Base-by-base conservation (phyloP, 139 green algal genomes). In the Parachlorella kessleri region DNA sequence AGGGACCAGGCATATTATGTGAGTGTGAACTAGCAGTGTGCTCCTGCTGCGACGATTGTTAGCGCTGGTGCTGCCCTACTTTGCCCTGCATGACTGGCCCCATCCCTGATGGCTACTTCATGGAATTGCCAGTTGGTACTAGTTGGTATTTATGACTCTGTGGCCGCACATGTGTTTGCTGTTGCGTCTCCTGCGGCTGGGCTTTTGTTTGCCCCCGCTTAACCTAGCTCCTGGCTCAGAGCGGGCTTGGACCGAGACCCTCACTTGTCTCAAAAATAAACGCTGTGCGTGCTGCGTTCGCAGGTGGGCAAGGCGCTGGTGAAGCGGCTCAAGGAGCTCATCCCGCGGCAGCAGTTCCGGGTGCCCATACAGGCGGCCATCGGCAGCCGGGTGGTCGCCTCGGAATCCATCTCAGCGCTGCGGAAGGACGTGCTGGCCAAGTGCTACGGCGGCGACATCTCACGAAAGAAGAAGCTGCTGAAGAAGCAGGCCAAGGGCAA, bases 371-470 rank as follows among this genome's bases (percentile, higher is more conserved):
- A 97, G 85, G 94, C 93, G 3, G 73, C 89, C 24, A 90, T 89
- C 8, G 87, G 91, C 35, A 86, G 81, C 9, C 81, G 87, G 32
- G 79, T 97, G 3, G 78, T 98, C 3, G 92, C 92, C 3, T 81
- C 91, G 2, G 94, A 97, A 81, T 92, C 89, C 32, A 78, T 98
- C 48, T 86, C 84, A 37, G 92, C 92, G 2, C 67, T 96, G 86
- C 89, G 97, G 65, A 99, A 99, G 92, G 95, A 99, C 81, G 97
- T 99, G 80, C 86, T 98, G 6, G 97, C 97, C 48, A 99, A 99
- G 89, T 99, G 97, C 87, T 99, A 99, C 73, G 93, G 88, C 38
- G 90, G 88, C 5, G 88, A 92, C 68, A 82, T 92, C 54, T 69
- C 32, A 23, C 87, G 97, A 33, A 99, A 99, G 91, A 99, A 98